Evolutionary conservation across 2,329 filamentous ascomycete species (phyloP), one percentile per base, ranked within the genome.

Genomic region (Tolypocladium guangdongense): DNA sequence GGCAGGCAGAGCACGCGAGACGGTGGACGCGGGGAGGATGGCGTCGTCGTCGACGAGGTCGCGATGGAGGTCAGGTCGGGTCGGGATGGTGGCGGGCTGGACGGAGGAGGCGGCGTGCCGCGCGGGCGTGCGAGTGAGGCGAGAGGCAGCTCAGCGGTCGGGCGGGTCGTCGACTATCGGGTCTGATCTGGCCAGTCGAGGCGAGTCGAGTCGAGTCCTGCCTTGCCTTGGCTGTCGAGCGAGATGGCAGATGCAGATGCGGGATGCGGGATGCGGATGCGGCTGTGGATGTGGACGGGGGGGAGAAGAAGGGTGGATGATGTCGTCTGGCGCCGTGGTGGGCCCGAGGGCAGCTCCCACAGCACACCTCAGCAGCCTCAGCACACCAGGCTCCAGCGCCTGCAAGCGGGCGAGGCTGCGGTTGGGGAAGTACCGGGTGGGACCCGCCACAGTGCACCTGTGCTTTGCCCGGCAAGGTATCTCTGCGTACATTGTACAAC

Each of bases 261-360:
- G 51, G 38, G 43, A 54, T 48, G 49, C 41, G 45, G 43, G 43
- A n/a, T 47, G 49, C 38, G 52, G 46, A 53, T 45, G 53, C 49
- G 49, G 53, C 51, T 51, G 53, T 38, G 43, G 56, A 54, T 54
- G 57, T 54, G 51, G 55, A 55, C 56, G 56, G 54, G 53, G 56
- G 56, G 53, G 54, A 54, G 52, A 53, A 53, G 55, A 57, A 50
- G 52, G 59, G 57, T 57, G 54, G 53, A 60, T 63, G 61, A 61
- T 63, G 61, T 61, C 59, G 61, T 60, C 60, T 60, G 55, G 57
- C 55, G 55, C 53, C 46, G 46, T 41, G 43, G 58, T 56, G 57
- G 57, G 55, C 53, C 55, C 39, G 49, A 60, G 58, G 54, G 59
- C 53, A 57, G 56, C 59, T 50, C 24, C 52, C 55, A 50, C 51